These are phyloP conservation scores for Phycomyces blakesleeanus DNA, from an alignment of 192 early-diverging fungal species.

Conservation along the genomic window DNA sequence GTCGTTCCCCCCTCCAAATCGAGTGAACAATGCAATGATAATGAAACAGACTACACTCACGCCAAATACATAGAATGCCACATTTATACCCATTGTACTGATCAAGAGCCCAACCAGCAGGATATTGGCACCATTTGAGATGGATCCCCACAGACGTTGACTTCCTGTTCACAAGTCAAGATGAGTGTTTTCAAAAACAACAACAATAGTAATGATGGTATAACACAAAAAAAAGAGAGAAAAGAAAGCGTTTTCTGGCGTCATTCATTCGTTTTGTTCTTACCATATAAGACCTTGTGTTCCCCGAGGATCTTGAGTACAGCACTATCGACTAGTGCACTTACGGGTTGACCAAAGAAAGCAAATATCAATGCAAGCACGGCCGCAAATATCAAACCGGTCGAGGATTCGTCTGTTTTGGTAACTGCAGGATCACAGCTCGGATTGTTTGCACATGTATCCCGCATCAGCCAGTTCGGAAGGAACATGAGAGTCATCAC, in stretches of 20 bases:
- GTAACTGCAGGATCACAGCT: background rate
- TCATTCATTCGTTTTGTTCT: slow-evolving; percentile 2
- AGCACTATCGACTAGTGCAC: slow-evolving; percentile 35
- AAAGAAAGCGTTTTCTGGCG: background rate
- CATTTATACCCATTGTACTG: slow-evolving; percentile 14
- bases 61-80: slow-evolving; percentile 33
- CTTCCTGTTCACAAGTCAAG: slow-evolving; percentile 17
- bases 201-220: too few relatives aligned
- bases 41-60: slow-evolving; percentile 14
- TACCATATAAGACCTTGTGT: slow-evolving; percentile 41
- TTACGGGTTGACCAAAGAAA: slow-evolving; percentile 31
- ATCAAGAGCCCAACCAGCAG: slow-evolving; percentile 21
- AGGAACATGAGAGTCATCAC: slow-evolving; percentile 30
- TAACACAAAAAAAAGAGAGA: slow-evolving; percentile 3
- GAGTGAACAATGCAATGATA: slow-evolving; percentile 12
- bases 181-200: too few relatives aligned
- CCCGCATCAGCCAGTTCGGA: background rate
- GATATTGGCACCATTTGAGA: slow-evolving; percentile 30
- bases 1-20: background rate
- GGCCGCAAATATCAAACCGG: slow-evolving; percentile 13
- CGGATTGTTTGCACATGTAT: too few relatives aligned
- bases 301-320: slow-evolving; percentile 39
- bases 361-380: slow-evolving; percentile 26
- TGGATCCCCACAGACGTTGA: slow-evolving; percentile 32
- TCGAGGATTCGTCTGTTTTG: background rate